Base-by-base conservation (phyloP, 1,284 basidiomycete genomes). In the Heterobasidion occidentale region DNA sequence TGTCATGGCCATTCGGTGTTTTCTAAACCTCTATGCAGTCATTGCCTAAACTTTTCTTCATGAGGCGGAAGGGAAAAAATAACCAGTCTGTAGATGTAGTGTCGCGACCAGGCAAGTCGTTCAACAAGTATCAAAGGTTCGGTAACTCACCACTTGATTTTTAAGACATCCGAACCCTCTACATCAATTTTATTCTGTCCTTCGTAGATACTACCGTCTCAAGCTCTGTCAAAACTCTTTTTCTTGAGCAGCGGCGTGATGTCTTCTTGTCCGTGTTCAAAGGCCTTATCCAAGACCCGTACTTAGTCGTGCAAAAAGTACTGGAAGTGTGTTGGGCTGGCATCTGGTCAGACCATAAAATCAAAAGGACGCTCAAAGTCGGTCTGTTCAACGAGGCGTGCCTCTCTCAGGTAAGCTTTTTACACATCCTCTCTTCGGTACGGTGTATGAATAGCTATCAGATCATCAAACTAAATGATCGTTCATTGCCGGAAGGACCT, bases 381-480 rank as follows among this genome's bases (percentile, higher is more conserved):
- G 73, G 74, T 7, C 61, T 88, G 6, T 92, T 91, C 67, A 80
- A 74, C 53, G 88, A 90, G 66, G 63, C 66, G 1, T 83, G 79
- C 0, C 70, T 91, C 19, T 72, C 74, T 3, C 83, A 88, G 60
- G 86, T 89, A 65, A 4, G 34, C n/a, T 20, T 49, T 59, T 76
- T 65, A 9, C 35, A 53, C 52, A 27, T 11, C 20, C 11, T n/a
- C 33, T n/a, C 46, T 33, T 11, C 36, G 45, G 44, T 53, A 6
- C 3, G 48, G n/a, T 6, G 20, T 49, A 49, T 15, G n/a, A 38
- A 42, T 50, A 34, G 48, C 44, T 56, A 55, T 6, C 56, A 90
- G 88, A 73, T 91, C 34, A 58, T 81, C 36, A 88, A 86, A 66
- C 69, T 91, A 1, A 92, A 91, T 61, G 83, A 84, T 11, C 78